Base-by-base conservation (phyloP, 768 basidiomycete species). In the Butyriboletus loyo region DNA sequence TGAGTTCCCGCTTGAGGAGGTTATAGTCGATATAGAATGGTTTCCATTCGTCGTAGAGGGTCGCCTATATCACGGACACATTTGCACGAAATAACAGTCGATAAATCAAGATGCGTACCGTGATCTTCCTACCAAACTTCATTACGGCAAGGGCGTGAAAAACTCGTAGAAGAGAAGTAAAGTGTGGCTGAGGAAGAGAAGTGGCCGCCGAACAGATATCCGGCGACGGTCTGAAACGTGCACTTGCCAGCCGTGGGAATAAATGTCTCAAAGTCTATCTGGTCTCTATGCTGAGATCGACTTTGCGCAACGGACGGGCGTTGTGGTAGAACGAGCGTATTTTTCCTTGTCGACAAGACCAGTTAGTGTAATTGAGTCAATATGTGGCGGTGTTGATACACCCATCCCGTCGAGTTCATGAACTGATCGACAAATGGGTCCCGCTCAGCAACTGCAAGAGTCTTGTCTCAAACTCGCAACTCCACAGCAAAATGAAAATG, bases 1-100 rank as follows among this genome's bases (percentile, higher is more conserved):
- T 97, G 59, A 98, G 83, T 58, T 91, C 87, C 49, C 89, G 88
- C 72, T 98, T 98, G 39, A 98, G 77, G 8, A 78, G 75, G 62
- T 89, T 90, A 63, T 98, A 98, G 72, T 94, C 83, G 52, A 98
- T 79, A 66, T 98, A 98, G 63, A 86, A 89, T 3, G 87, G 87
- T 19, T 85, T 80, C 94, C 94, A 97, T 78, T 92, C 94, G 58
- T 78, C 80, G 71, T 95, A 97, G 37, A 92, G 78, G 62, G 89
- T 87, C 44, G 82, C 83, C 91, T 94, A 65, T 17, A 36, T 2
- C 31, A 31, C 19, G 39, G 5, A 32, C 21, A 14, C 5, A 37
- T 53, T 34, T 30, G 10, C 3, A 21, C 15, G 13, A 31, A 34
- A 37, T 11, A 21, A 40, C 5, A 21, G 21, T 24, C 3, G 37